Conservation (phyloP, 2,329 filamentous ascomycete species). For the Rhinocladiella similis region DNA sequence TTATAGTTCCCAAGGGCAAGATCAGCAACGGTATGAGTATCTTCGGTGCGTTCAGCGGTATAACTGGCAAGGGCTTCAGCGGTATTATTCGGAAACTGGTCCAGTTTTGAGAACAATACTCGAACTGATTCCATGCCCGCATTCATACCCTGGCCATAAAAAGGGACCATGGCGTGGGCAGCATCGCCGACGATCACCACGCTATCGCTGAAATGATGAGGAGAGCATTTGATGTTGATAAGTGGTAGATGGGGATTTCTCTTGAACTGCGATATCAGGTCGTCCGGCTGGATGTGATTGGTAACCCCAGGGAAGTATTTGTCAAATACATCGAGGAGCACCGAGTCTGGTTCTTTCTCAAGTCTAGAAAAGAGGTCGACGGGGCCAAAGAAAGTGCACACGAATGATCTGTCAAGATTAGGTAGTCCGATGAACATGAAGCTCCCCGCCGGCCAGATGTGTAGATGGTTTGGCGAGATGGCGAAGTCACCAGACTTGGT, state of each 20-base stretch:
- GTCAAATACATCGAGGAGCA: conserved; percentile 72
- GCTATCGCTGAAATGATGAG: conserved; percentile 76
- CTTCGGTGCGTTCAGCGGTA: conserved; percentile 68
- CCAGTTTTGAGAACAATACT: conserved; percentile 79
- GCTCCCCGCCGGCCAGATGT: conserved; percentile 92
- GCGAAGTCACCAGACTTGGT: conserved; percentile 55
- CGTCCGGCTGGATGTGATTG: conserved; percentile 57
- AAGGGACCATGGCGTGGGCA: conserved; percentile 96
- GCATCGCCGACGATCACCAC: conserved; percentile 90
- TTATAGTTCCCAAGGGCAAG: conserved; percentile 87
- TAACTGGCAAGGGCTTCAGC: conserved; percentile 68
- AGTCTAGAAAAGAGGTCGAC: conserved; percentile 67
- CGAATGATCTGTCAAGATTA: conserved; percentile 84
- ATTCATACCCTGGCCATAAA: conserved; percentile 98
- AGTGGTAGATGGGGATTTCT: conserved; percentile 86
- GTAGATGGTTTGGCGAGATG: conserved; percentile 89
- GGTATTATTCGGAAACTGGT: conserved; percentile 53
- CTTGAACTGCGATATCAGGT: conserved; percentile 72
- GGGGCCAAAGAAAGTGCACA: conserved; percentile 89
- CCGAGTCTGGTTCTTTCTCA: conserved; percentile 57
- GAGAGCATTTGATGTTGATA: conserved; percentile 88
- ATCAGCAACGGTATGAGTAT: conserved; percentile 89
- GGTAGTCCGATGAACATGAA: conserved; percentile 99
- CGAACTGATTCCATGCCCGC: conserved; percentile 92
- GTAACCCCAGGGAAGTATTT: conserved; percentile 81